These are phyloP conservation scores for Tephrocybe sp. DNA, from an alignment of 768 basidiomycete species.

Conservation along the genomic window DNA sequence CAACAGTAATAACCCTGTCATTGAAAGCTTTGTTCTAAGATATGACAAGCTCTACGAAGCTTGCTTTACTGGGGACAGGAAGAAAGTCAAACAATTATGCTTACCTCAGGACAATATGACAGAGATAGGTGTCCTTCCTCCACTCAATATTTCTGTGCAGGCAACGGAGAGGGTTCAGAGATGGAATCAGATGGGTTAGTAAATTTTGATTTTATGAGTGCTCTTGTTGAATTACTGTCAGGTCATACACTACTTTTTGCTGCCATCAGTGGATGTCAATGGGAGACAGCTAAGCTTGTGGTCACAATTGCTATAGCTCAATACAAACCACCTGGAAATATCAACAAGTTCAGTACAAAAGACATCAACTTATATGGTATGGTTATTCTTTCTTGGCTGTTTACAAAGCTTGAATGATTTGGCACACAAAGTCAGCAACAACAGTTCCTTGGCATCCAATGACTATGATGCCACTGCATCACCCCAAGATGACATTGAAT, in stretches of 20 bases:
- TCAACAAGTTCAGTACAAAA: conserved; percentile 33
- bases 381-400: too few species aligned
- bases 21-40: conserved; percentile 28
- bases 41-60: conserved; percentile 63
- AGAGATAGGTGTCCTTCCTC: conserved; percentile 18
- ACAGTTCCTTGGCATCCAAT: conserved; percentile 40
- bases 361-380: conserved; percentile 35
- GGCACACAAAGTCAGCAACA: conserved; percentile 20
- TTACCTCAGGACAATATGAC: conserved; percentile 27
- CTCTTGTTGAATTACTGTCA: conserved; percentile 14
- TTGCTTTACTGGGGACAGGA: conserved; percentile 51
- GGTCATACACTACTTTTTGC: conserved; percentile 51
- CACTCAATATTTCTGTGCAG: conserved; percentile 46
- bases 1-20: conserved; percentile 29
- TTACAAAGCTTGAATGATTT: too few species aligned
- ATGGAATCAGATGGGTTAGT: conserved; percentile 23
- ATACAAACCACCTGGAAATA: conserved; percentile 39
- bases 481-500: conserved; percentile 34
- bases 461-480: conserved; percentile 41
- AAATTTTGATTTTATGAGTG: not conserved
- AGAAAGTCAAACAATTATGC: conserved; percentile 51
- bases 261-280: conserved; percentile 48
- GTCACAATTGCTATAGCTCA: conserved; percentile 57
- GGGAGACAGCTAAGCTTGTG: conserved; percentile 61
- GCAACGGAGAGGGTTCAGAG: too few species aligned